phyloP scores from a whole-genome alignment of 495 filamentous ascomycete species.

The Pseudomonodictys pantanalensis region DNA sequence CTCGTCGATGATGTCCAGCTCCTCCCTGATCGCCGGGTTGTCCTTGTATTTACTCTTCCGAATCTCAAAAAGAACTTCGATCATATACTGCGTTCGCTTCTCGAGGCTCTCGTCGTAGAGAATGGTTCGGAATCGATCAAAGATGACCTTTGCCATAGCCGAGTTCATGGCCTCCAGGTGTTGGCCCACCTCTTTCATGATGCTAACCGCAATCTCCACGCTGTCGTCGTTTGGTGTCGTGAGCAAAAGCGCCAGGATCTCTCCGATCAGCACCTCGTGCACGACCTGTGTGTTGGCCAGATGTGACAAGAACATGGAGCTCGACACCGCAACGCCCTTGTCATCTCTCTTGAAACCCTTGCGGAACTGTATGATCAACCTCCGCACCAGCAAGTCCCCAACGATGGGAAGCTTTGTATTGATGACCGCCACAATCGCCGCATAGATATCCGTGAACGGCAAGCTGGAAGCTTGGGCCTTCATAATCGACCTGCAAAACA shows the following conservation, averaged over 20 bases:
- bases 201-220: conserved; percentile 92
- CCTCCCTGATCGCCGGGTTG: conserved; percentile 83
- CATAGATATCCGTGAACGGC: conserved; percentile 93
- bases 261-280: conserved; percentile 87
- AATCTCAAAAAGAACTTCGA: conserved; percentile 95
- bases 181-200: conserved; percentile 87
- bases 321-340: conserved; percentile 88
- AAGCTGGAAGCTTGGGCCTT: conserved; percentile 96
- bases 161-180: conserved; percentile 92
- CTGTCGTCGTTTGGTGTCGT: conserved; percentile 96
- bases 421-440: conserved; percentile 90
- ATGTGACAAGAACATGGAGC: conserved; percentile 91
- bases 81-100: conserved; percentile 96
- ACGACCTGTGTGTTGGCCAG: conserved; percentile 92
- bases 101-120: conserved; percentile 95
- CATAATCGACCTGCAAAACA: conserved; percentile 95
- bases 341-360: conserved; percentile 97
- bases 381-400: conserved; percentile 82
- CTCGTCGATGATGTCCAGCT: conserved; percentile 92
- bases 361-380: conserved; percentile 86
- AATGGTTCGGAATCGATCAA: conserved; percentile 92
- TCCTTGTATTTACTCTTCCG: conserved; percentile 96
- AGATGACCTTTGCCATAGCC: conserved; percentile 80
- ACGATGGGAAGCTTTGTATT: conserved; percentile 96
- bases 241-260: conserved; percentile 84